phyloP scores from a whole-genome alignment of 768 basidiomycete species.

The Pleurotus cornucopiae region DNA sequence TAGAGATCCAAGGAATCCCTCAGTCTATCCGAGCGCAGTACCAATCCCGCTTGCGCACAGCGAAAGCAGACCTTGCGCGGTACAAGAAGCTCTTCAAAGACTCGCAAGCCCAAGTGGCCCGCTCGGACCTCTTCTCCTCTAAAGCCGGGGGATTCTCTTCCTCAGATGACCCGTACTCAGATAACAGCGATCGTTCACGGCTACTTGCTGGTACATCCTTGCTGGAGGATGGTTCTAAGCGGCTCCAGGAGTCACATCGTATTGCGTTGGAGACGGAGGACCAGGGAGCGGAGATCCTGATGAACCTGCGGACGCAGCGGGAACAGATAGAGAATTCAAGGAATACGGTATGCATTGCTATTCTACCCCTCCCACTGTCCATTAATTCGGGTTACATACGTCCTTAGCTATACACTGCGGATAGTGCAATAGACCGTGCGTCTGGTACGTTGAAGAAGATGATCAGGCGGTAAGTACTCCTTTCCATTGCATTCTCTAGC shows the following conservation, averaged over 20 bases:
- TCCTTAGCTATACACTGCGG: conserved; percentile 75
- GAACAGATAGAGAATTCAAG: conserved; percentile 94
- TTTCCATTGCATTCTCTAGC: too few relatives aligned
- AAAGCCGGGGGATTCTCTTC: conserved; percentile 30
- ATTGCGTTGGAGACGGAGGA: conserved; percentile 96
- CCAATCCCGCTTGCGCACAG: conserved; percentile 65
- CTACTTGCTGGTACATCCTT: conserved; percentile 74
- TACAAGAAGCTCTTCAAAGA: conserved; percentile 84
- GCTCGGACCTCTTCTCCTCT: conserved; percentile 73
- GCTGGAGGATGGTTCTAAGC: conserved; percentile 78
- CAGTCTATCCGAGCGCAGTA: conserved; percentile 78
- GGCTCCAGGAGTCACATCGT: conserved; percentile 87
- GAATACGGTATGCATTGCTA: conserved; percentile 61
- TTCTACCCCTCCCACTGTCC: background rate
- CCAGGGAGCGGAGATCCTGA: conserved; percentile 88
- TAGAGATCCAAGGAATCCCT: conserved; percentile 94
- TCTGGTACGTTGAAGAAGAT: conserved; percentile 91
- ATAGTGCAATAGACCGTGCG: conserved; percentile 86
- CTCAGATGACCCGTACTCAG: conserved; percentile 79
- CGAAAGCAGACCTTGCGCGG: conserved; percentile 70
- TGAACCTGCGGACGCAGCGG: conserved; percentile 79
- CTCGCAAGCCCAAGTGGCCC: conserved; percentile 61
- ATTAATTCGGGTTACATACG: too few relatives aligned
- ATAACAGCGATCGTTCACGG: conserved; percentile 69
- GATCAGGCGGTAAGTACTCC: conserved; percentile 76